phyloP scores from a whole-genome alignment of 2,329 filamentous ascomycete species.

The Botryotinia convoluta region DNA sequence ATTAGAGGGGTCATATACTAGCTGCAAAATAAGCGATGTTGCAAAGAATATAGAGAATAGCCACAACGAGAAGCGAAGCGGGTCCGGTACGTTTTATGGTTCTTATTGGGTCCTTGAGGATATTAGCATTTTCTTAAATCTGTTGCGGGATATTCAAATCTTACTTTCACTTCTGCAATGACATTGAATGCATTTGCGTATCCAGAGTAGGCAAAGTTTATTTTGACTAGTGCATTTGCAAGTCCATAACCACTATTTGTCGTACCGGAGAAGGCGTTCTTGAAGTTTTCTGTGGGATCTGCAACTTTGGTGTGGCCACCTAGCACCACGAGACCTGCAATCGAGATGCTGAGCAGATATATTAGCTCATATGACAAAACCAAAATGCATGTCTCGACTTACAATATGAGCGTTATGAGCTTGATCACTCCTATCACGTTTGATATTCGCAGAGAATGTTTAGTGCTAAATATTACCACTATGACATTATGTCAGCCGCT shows the following conservation, averaged over 20 bases:
- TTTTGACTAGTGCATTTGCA: constrained; percentile 58
- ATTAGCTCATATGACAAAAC: neutral
- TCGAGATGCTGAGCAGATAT: constrained; percentile 45
- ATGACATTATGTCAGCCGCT: neutral
- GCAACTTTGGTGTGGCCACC: constrained; percentile 52
- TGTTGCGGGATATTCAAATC: neutral
- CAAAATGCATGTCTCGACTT: constrained; percentile 23
- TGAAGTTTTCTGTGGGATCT: constrained; percentile 54
- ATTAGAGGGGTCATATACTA: constrained; percentile 32
- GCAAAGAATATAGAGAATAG: constrained; percentile 55
- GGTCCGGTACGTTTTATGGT: constrained; percentile 51
- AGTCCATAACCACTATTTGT: constrained; percentile 47
- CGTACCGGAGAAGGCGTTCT: constrained; percentile 51
- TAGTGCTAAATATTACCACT: constrained; percentile 53
- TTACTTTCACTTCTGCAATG: constrained; percentile 56
- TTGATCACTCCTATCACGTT: constrained; percentile 60
- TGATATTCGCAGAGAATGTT: constrained; percentile 53
- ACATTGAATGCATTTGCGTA: constrained; percentile 61
- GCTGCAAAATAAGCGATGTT: constrained; percentile 62
- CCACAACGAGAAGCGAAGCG: constrained; percentile 50
- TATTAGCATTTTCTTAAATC: neutral
- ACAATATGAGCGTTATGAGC: constrained; percentile 59
- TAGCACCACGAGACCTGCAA: constrained; percentile 61
- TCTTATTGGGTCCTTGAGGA: constrained; percentile 52
- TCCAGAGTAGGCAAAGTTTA: constrained; percentile 57